Conservation (phyloP, 1,139 yeast species). For the Taphrina wiesneri region DNA sequence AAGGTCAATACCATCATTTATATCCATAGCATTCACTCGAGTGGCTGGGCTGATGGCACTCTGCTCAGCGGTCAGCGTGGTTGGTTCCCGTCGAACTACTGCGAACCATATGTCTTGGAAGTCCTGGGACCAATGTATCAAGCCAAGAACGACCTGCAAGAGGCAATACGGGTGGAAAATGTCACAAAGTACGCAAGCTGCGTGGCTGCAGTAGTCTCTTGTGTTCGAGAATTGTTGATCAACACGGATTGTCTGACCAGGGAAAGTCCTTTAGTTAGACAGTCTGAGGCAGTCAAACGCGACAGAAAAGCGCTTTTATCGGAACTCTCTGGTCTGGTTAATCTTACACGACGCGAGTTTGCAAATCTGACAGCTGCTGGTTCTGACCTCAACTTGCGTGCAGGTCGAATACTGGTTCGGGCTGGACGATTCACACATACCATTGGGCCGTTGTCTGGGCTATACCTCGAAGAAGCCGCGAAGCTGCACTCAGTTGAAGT, state of each 20-base stretch:
- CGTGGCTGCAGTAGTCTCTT: conserved; percentile 71
- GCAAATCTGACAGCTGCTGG: conserved; percentile 64
- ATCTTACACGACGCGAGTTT: conserved; percentile 58
- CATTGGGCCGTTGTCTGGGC: conserved; percentile 25
- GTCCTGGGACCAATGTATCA: conserved; percentile 62
- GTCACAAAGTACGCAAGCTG: conserved; percentile 44
- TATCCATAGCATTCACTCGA: conserved; percentile 82
- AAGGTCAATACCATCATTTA: conserved; percentile 77
- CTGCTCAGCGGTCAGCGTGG: conserved; percentile 73
- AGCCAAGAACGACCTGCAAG: conserved; percentile 65
- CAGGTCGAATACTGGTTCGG: conserved; percentile 68
- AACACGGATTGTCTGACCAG: conserved; percentile 82
- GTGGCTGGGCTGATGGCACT: conserved; percentile 99
- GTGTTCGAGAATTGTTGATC: conserved; percentile 60
- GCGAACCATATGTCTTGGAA: conserved; percentile 57
- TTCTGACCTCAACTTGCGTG: conserved; percentile 50
- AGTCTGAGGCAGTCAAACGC: conserved; percentile 66
- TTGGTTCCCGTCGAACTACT: conserved; percentile 96
- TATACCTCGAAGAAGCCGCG: conserved; percentile 21
- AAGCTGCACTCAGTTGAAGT: conserved; percentile 9
- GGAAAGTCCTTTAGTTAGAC: conserved; percentile 73
- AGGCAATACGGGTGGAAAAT: conserved; percentile 20
- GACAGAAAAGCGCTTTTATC: conserved; percentile 78
- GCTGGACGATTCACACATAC: conserved; percentile 60
- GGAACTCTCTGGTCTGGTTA: conserved; percentile 86